Conservation (phyloP, 495 filamentous ascomycete species). For the Penicillium simplicissimum region DNA sequence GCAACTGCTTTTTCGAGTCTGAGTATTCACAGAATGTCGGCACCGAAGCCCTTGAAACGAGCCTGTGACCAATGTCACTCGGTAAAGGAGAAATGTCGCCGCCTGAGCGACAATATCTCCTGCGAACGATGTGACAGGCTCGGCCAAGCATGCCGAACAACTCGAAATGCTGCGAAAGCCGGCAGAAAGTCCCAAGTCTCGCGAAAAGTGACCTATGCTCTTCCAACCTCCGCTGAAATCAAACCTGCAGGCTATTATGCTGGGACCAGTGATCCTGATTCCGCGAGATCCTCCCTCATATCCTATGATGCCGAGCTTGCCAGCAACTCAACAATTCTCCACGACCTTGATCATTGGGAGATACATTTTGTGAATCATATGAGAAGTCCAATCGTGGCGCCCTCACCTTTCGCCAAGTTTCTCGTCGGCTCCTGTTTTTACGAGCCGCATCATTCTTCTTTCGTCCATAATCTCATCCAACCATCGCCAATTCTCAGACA, state of each 20-base stretch:
- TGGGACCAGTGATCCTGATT: background rate
- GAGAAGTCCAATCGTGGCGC: slow-evolving; percentile 12
- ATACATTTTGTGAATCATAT: slow-evolving; percentile 23
- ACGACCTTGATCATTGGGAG: slow-evolving; percentile 20
- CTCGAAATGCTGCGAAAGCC: slow-evolving; percentile 5
- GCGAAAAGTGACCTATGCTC: slow-evolving; percentile 14
- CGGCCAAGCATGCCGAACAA: slow-evolving; percentile 11
- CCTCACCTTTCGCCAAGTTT: slow-evolving; percentile 23
- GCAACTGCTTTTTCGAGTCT: background rate
- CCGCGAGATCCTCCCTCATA: background rate
- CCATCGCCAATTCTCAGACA: slow-evolving; percentile 14
- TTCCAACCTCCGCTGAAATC: slow-evolving; percentile 7
- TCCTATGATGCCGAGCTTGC: slow-evolving; percentile 11
- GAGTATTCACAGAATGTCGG: background rate
- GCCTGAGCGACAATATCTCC: background rate
- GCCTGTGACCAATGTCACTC: slow-evolving; percentile 21
- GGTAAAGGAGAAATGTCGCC: slow-evolving; percentile 21
- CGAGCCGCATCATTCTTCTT: slow-evolving; percentile 17
- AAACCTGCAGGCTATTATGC: background rate
- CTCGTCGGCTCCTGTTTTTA: slow-evolving; percentile 20
- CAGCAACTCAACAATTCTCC: slow-evolving; percentile 12
- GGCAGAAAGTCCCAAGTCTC: slow-evolving; percentile 14
- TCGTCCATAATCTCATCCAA: slow-evolving; percentile 16
- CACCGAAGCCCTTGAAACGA: slow-evolving; percentile 1
- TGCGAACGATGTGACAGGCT: slow-evolving; percentile 22